A percentile compares a stretch with the other conserved stretches of the same genome.
phyloP scores from a whole-genome alignment of 2,329 filamentous ascomycete species.

The Mollisiaceae sp. region DNA sequence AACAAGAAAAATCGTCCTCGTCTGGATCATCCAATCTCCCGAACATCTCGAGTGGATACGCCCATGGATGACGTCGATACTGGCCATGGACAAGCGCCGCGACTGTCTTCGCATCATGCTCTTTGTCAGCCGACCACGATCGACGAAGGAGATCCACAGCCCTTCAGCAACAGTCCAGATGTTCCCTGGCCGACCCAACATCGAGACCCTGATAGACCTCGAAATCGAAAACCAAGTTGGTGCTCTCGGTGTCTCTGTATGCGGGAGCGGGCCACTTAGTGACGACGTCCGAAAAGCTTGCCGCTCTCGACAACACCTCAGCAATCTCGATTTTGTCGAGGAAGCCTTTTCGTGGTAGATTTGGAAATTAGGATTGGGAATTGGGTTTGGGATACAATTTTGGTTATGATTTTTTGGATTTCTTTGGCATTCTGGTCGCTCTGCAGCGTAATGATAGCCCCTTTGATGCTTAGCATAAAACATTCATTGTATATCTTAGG shows the following conservation, averaged over 20 bases:
- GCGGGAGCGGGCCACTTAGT: slow-evolving; percentile 74
- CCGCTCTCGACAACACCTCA: slow-evolving; percentile 65
- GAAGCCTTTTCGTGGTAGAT: slow-evolving; percentile 73
- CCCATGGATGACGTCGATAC: slow-evolving; percentile 79
- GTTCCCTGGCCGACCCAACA: slow-evolving; percentile 80
- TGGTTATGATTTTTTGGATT: slow-evolving; percentile 10
- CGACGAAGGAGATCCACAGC: slow-evolving; percentile 81
- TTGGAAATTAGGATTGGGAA: background rate
- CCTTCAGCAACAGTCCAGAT: slow-evolving; percentile 80
- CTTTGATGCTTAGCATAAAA: slow-evolving; percentile 2
- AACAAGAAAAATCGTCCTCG: slow-evolving; percentile 72
- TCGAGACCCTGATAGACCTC: slow-evolving; percentile 71
- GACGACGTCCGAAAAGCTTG: slow-evolving; percentile 76
- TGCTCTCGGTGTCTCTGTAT: slow-evolving; percentile 75
- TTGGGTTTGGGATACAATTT: slow-evolving; percentile 9
- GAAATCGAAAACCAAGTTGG: slow-evolving; percentile 78
- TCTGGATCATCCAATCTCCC: slow-evolving; percentile 80
- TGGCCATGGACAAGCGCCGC: slow-evolving; percentile 74
- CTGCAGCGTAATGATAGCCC: slow-evolving; percentile 2
- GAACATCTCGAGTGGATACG: slow-evolving; percentile 85
- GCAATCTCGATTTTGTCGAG: slow-evolving; percentile 78
- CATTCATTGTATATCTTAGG: slow-evolving; percentile 30
- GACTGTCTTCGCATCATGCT: slow-evolving; percentile 78
- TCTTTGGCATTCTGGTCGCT: slow-evolving; percentile 16
- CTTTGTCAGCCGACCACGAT: slow-evolving; percentile 76